Percentiles rank a stretch among this genome's conserved stretches.
phyloP scores from a whole-genome alignment of 352 stramenopile genomes.

The Phytophthora fragariae region DNA sequence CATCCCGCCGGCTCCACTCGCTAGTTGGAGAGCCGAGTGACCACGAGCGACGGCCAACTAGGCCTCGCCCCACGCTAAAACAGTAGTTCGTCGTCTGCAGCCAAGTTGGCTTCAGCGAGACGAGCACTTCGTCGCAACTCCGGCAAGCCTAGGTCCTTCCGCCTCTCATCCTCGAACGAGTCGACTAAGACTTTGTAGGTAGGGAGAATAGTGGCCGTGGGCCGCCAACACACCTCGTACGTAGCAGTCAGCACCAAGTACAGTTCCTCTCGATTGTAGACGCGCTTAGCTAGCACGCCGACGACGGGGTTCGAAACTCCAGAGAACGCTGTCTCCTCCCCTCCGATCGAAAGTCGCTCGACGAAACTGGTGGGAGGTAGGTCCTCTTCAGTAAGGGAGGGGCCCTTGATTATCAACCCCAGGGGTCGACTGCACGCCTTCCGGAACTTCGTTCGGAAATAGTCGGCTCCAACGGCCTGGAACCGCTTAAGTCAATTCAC shows the following conservation, averaged over 20 bases:
- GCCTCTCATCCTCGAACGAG: background rate
- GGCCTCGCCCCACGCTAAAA: too few species aligned
- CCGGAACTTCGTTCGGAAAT: background rate
- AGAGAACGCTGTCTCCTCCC: background rate
- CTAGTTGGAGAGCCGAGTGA: too few species aligned
- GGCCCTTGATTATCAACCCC: background rate
- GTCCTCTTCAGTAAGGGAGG: background rate
- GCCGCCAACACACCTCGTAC: background rate
- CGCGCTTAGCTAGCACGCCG: too few species aligned
- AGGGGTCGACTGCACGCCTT: background rate
- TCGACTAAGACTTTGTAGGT: background rate
- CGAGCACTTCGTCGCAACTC: background rate
- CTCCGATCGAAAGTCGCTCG: background rate
- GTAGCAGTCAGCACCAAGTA: background rate
- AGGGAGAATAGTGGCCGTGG: background rate
- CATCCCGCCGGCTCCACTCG: too few species aligned
- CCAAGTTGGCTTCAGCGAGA: background rate
- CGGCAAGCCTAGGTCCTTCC: background rate
- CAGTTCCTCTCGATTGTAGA: background rate
- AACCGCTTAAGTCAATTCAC: constrained; percentile 2
- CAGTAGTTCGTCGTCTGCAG: background rate
- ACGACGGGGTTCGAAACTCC: too few species aligned
- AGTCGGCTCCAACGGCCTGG: background rate
- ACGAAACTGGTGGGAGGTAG: background rate
- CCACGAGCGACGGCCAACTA: too few species aligned